Evolutionary conservation across 257 asterid species (phyloP), one percentile per base, ranked within the genome.

Genomic region (Solanum rostratum): DNA sequence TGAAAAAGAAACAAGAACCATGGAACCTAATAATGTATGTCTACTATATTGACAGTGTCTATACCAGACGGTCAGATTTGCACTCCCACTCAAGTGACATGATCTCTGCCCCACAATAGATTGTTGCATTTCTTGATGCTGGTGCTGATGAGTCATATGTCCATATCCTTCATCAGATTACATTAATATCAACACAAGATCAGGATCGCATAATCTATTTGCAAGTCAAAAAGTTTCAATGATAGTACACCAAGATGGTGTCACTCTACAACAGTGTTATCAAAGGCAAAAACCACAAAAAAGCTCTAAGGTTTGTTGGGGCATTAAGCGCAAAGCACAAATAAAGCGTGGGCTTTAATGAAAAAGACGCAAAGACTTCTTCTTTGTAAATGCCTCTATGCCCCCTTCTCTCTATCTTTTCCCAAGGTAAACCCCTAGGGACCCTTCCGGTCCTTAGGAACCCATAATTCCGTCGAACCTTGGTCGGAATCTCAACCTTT

Each of bases 41-140:
- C 88, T 93, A 74, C 10, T 45, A 74, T 74, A 74, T 74, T 14
- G 59, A 15, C 7, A 74, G 41, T 80, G 82, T 86, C 88, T 93
- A 46, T 91, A 97, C 98, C 97, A 97, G 85, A 82, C 99, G 97
- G 87, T 97, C 97, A 73, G 98, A 97, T 89, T 95, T 95, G 92
- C 96, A 94, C 87, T 97, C 99, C 99, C 99, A 97, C 90, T 95
- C 99, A 81, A 97, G 99, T 68, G 98, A 94, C 91, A 87, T 91
- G 91, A 97, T 88, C 91, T 97, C 98, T n/a, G 98, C 94, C 86
- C 98, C 98, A 82, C 98, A 95, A 86, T 97, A 95, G 88, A 97
- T 95, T 76, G 99, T 97, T 84, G 99, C 99, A 85, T 97, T 95
- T 90, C 98, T 94, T 84, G 98, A 90, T 86, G 98, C 87, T 84